These are phyloP conservation scores for Euphrasia confusa DNA, from an alignment of 257 asterid species.

Conservation along the genomic window DNA sequence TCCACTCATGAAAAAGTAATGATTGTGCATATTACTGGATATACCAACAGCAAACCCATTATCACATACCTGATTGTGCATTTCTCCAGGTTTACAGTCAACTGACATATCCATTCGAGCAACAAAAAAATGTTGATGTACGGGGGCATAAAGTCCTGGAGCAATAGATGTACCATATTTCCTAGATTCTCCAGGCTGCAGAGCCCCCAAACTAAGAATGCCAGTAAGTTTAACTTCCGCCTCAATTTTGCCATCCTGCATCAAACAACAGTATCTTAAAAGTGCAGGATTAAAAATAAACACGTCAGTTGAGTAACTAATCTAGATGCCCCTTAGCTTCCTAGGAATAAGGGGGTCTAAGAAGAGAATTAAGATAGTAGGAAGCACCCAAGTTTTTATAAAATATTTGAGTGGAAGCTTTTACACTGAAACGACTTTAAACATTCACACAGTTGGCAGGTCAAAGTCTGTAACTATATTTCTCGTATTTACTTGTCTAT, in stretches of 20 bases:
- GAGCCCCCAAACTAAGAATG: constrained; percentile 86
- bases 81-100: constrained; percentile 91
- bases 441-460: neutral
- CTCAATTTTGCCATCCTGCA: constrained; percentile 97
- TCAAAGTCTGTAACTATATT: neutral
- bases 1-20: neutral
- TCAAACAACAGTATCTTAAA: constrained; percentile 16
- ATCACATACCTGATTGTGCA: constrained; percentile 74
- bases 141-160: constrained; percentile 94
- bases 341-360: neutral
- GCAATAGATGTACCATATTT: constrained; percentile 94
- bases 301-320: neutral
- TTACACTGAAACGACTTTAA: neutral
- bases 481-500: neutral
- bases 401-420: neutral
- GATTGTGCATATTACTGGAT: constrained; percentile 1
- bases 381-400: neutral
- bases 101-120: constrained; percentile 99
- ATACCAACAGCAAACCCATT: constrained; percentile 1
- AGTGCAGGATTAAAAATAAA: constrained; percentile 17
- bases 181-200: constrained; percentile 82
- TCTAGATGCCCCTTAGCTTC: constrained; percentile 6
- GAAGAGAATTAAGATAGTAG: constrained; percentile 2
- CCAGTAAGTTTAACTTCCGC: constrained; percentile 99
- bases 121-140: constrained; percentile 96